Conservation (phyloP, 805 yeast genomes). For the Isabelozyma pseudorhagii region DNA sequence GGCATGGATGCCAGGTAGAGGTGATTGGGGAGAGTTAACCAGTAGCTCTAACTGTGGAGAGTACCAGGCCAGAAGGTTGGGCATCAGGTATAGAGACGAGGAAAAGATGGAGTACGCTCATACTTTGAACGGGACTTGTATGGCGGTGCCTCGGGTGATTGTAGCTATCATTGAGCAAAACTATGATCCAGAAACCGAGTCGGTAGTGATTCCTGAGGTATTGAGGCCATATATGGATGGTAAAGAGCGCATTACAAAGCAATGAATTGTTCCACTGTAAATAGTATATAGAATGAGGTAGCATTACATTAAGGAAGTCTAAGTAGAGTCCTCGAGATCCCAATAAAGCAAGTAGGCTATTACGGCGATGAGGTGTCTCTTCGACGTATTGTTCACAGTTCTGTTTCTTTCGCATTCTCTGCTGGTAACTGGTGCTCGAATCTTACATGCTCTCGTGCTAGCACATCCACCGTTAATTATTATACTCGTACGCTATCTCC, state of each 20-base stretch:
- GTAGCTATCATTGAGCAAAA: slow-evolving; percentile 86
- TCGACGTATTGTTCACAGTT: no score
- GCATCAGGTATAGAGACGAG: slow-evolving; percentile 51
- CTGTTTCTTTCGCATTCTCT: no score
- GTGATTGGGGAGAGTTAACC: slow-evolving; percentile 87
- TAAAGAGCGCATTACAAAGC: slow-evolving; percentile 27
- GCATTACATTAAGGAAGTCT: neutral
- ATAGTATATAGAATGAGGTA: slow-evolving; percentile 1
- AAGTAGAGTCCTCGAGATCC: neutral
- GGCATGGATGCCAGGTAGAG: slow-evolving; percentile 98
- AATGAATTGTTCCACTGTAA: slow-evolving; percentile 1
- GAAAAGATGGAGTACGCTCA: slow-evolving; percentile 54
- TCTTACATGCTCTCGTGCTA: no score
- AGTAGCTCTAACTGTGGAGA: slow-evolving; percentile 92
- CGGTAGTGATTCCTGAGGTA: slow-evolving; percentile 63
- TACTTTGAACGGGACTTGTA: slow-evolving; percentile 92
- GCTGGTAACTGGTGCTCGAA: no score
- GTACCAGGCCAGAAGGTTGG: slow-evolving; percentile 81
- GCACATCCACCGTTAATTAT: no score
- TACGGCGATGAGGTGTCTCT: no score
- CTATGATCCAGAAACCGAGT: slow-evolving; percentile 56
- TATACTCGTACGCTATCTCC: neutral
- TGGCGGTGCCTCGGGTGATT: slow-evolving; percentile 91
- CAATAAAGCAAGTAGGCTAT: no score
- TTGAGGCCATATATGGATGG: slow-evolving; percentile 73